A percentile compares a stretch with the other conserved stretches of the same genome.
phyloP scores from a whole-genome alignment of 225 moss, liverwort and hornwort species.

The Antitrichia curtipendula region DNA sequence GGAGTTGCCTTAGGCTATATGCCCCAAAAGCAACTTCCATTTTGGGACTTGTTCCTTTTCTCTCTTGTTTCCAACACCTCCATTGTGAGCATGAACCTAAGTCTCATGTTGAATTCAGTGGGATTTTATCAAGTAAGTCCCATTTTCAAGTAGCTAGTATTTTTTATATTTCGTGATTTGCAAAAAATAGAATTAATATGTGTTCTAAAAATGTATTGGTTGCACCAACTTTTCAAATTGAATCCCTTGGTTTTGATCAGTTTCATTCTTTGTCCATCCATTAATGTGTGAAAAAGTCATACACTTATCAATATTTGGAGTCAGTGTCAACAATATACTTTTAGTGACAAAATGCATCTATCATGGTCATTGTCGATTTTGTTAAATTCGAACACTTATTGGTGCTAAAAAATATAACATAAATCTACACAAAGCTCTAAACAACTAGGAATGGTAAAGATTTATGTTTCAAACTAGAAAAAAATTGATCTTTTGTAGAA shows the following conservation, averaged over 20 bases:
- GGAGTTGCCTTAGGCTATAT: slow-evolving; percentile 44
- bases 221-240: not conserved
- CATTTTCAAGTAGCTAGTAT: not conserved
- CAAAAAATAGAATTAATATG: not conserved
- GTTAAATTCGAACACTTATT: not conserved
- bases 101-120: slow-evolving; percentile 73
- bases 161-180: not conserved
- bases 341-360: not conserved
- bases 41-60: slow-evolving; percentile 48
- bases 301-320: no score
- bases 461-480: not conserved
- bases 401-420: not conserved
- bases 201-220: not conserved
- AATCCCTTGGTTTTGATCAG: not conserved
- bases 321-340: not conserved
- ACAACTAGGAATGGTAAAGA: no score
- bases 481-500: not conserved
- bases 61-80: slow-evolving; percentile 69
- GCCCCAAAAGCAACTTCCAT: slow-evolving; percentile 37
- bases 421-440: not conserved
- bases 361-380: not conserved
- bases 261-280: not conserved
- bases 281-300: not conserved
- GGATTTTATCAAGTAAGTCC: slow-evolving; percentile 63
- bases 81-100: slow-evolving; percentile 74